These are phyloP conservation scores for Globisporangium yorkense DNA, from an alignment of 352 stramenopile species.

Conservation along the genomic window DNA sequence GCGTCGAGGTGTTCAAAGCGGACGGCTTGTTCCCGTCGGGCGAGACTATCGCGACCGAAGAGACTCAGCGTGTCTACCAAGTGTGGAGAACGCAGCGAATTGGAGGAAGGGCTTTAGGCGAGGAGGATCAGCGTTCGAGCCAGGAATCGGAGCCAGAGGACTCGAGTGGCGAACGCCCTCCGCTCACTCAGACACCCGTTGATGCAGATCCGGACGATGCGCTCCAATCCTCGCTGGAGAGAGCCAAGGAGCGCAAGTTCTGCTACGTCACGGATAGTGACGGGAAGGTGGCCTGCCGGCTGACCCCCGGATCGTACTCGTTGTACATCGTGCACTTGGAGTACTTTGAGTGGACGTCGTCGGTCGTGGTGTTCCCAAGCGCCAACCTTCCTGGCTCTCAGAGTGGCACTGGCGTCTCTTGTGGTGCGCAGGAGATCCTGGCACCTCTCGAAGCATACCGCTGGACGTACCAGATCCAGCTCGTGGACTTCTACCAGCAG, in stretches of 20 bases:
- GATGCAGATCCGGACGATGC: slow-evolving; percentile 4
- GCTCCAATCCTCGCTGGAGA: slow-evolving; percentile 5
- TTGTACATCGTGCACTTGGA: slow-evolving; percentile 68
- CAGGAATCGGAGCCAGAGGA: neutral
- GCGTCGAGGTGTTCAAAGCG: slow-evolving; percentile 20
- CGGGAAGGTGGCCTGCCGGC: slow-evolving; percentile 27
- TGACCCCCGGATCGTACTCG: slow-evolving; percentile 57
- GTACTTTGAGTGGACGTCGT: slow-evolving; percentile 68
- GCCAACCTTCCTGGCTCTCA: slow-evolving; percentile 35
- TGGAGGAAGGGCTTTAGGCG: neutral
- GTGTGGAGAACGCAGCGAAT: slow-evolving; percentile 15
- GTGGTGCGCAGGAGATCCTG: slow-evolving; percentile 41
- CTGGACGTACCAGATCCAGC: slow-evolving; percentile 55
- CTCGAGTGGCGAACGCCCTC: neutral
- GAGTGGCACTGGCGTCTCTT: slow-evolving; percentile 18
- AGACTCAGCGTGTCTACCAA: slow-evolving; percentile 13
- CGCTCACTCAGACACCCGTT: neutral
- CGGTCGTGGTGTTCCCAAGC: slow-evolving; percentile 46
- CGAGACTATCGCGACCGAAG: neutral
- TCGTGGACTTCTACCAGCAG: slow-evolving; percentile 67
- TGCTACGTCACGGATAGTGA: slow-evolving; percentile 34
- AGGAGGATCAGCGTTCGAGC: neutral
- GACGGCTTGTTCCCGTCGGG: neutral
- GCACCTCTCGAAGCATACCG: slow-evolving; percentile 51
- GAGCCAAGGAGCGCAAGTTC: slow-evolving; percentile 7